Conservation (phyloP, 192 early-diverging fungal genomes). For the Mortierella claussenii region DNA sequence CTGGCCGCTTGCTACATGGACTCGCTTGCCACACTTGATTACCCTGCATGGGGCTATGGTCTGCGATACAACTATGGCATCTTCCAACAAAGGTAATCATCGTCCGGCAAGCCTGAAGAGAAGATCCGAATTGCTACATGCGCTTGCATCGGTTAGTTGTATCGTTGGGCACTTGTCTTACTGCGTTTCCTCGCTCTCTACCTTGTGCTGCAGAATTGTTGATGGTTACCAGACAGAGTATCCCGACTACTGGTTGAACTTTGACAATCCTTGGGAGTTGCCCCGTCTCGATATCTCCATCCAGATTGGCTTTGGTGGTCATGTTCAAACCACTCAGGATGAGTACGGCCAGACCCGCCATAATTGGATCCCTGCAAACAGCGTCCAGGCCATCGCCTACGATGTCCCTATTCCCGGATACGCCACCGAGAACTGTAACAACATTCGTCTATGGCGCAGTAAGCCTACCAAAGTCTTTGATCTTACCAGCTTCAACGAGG, state of each 20-base stretch:
- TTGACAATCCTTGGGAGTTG: slow-evolving; percentile 98
- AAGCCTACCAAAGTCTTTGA: slow-evolving; percentile 93
- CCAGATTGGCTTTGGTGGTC: slow-evolving; percentile 90
- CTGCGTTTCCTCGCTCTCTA: too few species aligned
- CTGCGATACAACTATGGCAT: slow-evolving; percentile 98
- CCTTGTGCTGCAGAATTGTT: slow-evolving; percentile 66
- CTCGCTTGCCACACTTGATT: slow-evolving; percentile 92
- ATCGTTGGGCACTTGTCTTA: background rate
- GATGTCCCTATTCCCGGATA: slow-evolving; percentile 98
- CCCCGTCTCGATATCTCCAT: slow-evolving; percentile 92
- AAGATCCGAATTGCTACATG: too few species aligned
- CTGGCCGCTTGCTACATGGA: slow-evolving; percentile 99
- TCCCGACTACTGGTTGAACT: slow-evolving; percentile 97
- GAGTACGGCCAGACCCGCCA: slow-evolving; percentile 72
- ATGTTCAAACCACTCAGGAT: slow-evolving; percentile 78
- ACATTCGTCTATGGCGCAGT: slow-evolving; percentile 96
- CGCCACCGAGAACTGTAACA: slow-evolving; percentile 94
- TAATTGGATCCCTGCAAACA: slow-evolving; percentile 88
- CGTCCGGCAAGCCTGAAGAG: too few species aligned
- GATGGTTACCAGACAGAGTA: slow-evolving; percentile 96
- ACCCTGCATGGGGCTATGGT: slow-evolving; percentile 97
- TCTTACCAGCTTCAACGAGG: slow-evolving; percentile 85
- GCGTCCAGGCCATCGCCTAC: slow-evolving; percentile 92
- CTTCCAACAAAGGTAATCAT: slow-evolving; percentile 95
- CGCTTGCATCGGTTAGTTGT: too few species aligned